phyloP scores from a whole-genome alignment of 2,329 filamentous ascomycete species.

The Emergomyces orientalis region DNA sequence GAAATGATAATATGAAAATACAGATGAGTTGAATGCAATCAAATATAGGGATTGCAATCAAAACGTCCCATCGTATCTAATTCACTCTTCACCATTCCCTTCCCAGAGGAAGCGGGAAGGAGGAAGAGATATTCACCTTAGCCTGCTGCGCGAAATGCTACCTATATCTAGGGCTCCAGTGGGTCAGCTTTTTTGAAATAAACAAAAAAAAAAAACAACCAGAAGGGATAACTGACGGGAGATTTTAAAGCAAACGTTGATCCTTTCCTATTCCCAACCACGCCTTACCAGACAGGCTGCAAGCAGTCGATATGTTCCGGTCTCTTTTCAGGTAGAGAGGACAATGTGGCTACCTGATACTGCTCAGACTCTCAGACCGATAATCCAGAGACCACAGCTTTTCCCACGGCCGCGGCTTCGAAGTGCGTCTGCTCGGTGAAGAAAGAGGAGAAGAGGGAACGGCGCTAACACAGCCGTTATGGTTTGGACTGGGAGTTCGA shows the following conservation, averaged over 20 bases:
- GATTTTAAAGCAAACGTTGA: neutral
- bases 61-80: neutral
- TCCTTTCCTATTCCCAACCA: neutral
- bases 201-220: neutral
- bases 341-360: slow-evolving; percentile 12
- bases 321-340: neutral
- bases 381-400: slow-evolving; percentile 38
- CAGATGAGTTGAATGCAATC: neutral
- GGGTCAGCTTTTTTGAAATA: neutral
- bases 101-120: neutral
- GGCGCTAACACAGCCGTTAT: slow-evolving; percentile 2
- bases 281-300: neutral
- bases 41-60: neutral
- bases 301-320: neutral
- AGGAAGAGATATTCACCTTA: neutral
- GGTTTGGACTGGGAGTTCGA: slow-evolving; percentile 13
- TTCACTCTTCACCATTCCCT: neutral
- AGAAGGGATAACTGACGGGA: neutral
- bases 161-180: neutral
- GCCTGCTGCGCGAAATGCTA: neutral
- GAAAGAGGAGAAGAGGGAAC: slow-evolving; percentile 21
- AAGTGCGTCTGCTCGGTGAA: slow-evolving; percentile 19
- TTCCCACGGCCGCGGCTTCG: slow-evolving; percentile 32
- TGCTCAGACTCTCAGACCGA: slow-evolving; percentile 25
- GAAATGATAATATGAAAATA: neutral